Evolutionary conservation across 306 rosid species (phyloP), one percentile per base, ranked within the genome.

Genomic region (barrel medic (Medicago truncatula)): DNA sequence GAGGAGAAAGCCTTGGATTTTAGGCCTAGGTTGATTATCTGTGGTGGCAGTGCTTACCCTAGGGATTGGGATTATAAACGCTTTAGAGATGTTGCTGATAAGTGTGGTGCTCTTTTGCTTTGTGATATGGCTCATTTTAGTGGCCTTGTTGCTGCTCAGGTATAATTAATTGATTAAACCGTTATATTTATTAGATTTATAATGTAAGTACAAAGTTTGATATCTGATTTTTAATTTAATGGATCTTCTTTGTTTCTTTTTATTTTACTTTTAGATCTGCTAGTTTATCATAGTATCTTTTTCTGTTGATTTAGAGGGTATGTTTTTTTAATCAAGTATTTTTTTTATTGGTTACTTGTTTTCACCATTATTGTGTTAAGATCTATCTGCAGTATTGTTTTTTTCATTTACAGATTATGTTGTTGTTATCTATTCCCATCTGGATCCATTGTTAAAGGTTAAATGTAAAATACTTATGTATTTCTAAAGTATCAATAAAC

Each of bases 1-100:
- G 98, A 92, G 82, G 98, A 95, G 90, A 95, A 95, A 85, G 97
- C 98, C 6, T 57, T 94, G 86, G 97, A 94, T 85, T 94, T 94
- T 85, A 88, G 98, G 83, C 98, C 98, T 0, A 85, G 14, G 72
- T 8, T 94, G 91, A 91, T 94, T 16, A 91, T 94, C 13, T 94
- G 98, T 14, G 97, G 98, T 11, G 98, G 98, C 2, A 94, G 98
- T 75, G 97, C 98, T 0, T 94, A 94, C 66, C 98, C 98, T 0
- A 83, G 98, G 39, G 98, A 94, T 67, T 94, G 97, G 97, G 96
- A 94, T 57, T 94, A 94, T 52, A 85, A 82, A 11, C 84, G 85
- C 63, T 94, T 94, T 58, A 78, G 89, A 38, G 83, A 84, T 3
- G 74, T 94, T 71, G 94, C 98, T 0, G 96, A 94, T 23, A 94